Evolutionary conservation across 1,284 basidiomycete genomes (phyloP).

Genomic region (Anthracocystis walkeri): DNA sequence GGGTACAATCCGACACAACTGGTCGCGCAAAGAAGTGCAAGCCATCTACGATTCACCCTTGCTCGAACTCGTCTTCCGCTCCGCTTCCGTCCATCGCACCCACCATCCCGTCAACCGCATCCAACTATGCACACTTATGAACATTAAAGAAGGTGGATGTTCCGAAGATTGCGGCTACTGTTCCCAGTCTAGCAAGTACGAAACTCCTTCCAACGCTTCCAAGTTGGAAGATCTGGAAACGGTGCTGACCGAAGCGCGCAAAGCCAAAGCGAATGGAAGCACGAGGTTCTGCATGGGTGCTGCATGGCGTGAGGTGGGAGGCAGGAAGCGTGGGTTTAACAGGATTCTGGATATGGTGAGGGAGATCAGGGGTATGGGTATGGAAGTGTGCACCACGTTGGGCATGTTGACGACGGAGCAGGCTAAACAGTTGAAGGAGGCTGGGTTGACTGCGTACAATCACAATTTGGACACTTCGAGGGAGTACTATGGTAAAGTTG

Average conservation of each 20-base stretch:
- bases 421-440: slow-evolving; percentile 85
- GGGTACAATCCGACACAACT: slow-evolving; percentile 54
- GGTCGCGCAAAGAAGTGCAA: slow-evolving; percentile 63
- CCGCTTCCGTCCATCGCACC: slow-evolving; percentile 80
- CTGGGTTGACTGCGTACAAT: slow-evolving; percentile 96
- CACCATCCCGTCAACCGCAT: slow-evolving; percentile 89
- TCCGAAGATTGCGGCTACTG: slow-evolving; percentile 98
- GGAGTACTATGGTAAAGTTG: slow-evolving; percentile 94
- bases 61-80: slow-evolving; percentile 67
- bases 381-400: slow-evolving; percentile 91
- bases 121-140: slow-evolving; percentile 97
- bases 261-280: slow-evolving; percentile 94
- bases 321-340: slow-evolving; percentile 93
- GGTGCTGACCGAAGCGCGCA: slow-evolving; percentile 80
- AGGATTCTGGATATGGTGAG: slow-evolving; percentile 91
- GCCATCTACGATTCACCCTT: slow-evolving; percentile 65
- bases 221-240: slow-evolving; percentile 90
- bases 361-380: slow-evolving; percentile 72
- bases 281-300: slow-evolving; percentile 99
- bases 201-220: slow-evolving; percentile 88
- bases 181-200: slow-evolving; percentile 92
- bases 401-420: slow-evolving; percentile 96
- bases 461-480: slow-evolving; percentile 98
- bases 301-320: slow-evolving; percentile 96
- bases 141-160: slow-evolving; percentile 92